Evolutionary conservation across 2,329 filamentous ascomycete species (phyloP).

Genomic region (Exserohilum rostratum): DNA sequence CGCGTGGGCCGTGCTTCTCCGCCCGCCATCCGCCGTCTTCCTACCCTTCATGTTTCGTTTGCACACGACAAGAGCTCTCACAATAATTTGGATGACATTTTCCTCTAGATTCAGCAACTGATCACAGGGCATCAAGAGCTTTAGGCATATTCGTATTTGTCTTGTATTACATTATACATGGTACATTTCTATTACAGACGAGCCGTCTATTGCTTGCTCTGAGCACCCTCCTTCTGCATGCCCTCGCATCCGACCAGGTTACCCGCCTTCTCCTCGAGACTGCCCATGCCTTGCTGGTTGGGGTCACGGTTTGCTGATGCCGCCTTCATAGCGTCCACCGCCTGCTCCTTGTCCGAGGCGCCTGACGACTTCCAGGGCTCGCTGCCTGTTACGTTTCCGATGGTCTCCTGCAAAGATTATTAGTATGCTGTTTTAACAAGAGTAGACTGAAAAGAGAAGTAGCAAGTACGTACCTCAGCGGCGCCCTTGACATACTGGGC

Average conservation of each 20-base stretch:
- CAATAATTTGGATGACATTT: background rate
- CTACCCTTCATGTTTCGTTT: background rate
- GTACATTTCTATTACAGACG: background rate
- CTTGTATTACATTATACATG: background rate
- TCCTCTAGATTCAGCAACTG: background rate
- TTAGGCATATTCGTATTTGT: background rate
- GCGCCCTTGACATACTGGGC: constrained; percentile 73
- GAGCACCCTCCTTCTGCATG: constrained; percentile 60
- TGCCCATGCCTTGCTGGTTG: constrained; percentile 62
- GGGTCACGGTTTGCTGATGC: constrained; percentile 64
- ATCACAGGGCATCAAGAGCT: background rate
- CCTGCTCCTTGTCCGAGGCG: constrained; percentile 67
- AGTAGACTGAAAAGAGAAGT: background rate
- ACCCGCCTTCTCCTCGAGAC: constrained; percentile 68
- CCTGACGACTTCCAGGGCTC: constrained; percentile 68
- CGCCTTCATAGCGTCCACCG: constrained; percentile 66
- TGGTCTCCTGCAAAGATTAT: constrained; percentile 54
- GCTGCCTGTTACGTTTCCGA: constrained; percentile 67
- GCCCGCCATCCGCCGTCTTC: background rate
- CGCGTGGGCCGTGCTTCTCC: constrained; percentile 7
- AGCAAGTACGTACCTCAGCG: constrained; percentile 59
- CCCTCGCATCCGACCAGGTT: constrained; percentile 70
- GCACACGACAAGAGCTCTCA: background rate
- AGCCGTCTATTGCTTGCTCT: constrained; percentile 28
- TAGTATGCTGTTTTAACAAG: background rate